Evolutionary conservation across 371 early-diverging fungal genomes (phyloP), one percentile per base, ranked within the genome.

Genomic region (Entomophthora muscae): DNA sequence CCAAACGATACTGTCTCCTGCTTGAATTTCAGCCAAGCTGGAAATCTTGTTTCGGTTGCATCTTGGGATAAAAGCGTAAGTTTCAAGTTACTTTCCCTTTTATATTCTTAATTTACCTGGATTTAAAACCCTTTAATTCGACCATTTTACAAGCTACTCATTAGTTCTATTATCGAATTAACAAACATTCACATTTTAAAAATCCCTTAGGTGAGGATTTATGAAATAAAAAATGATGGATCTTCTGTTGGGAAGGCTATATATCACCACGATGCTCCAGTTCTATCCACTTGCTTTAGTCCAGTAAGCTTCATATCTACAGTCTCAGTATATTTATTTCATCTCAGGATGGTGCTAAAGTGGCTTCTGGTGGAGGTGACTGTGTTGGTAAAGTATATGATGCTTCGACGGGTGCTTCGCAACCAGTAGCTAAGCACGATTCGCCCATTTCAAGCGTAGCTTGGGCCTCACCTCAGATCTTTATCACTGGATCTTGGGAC

Each of bases 401-500:
- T 72, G 66, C 77, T 53, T 67, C 71, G 22, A 83, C 81, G 21
- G 81, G 76, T 32, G 83, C 80, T 70, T 71, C 80, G 2, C 70
- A 58, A 17, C 83, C 78, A 65, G 76, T 88, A 26, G 89, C 83
- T 2, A 75, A 73, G 56, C 89, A 88, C 71, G 86, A 86, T 57
- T 82, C 75, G 13, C 81, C 83, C 17, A 86, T 88, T 66, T 79
- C 77, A 57, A 75, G 78, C 64, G 76, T 81, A 28, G 70, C 74
- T 54, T 87, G 80, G 71, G 77, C 84, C 1, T 82, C 86, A 52
- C 75, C 52, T 13, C 56, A 67, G 5, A 76, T 85, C 54, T 59
- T 91, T 21, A 83, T 85, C 23, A 89, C 96, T 27, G 98, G 86
- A 26, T 77, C 90, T 63, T 99, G 98, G 96, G 98, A 98, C 74